phyloP scores from a whole-genome alignment of 768 basidiomycete genomes.

The Mycena sanguinolenta region DNA sequence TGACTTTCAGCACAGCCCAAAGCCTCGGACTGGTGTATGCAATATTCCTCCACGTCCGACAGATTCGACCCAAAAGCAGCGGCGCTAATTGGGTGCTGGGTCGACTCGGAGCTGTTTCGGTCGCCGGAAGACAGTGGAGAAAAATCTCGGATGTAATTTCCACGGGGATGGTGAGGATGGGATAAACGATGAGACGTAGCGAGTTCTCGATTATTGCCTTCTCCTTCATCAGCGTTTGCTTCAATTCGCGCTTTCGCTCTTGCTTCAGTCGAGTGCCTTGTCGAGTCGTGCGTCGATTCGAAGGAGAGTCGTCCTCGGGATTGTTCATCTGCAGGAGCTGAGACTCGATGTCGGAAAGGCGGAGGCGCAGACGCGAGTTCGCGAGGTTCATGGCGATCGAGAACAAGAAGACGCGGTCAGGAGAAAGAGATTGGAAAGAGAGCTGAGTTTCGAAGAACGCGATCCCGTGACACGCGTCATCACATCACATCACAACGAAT shows the following conservation, averaged over 20 bases:
- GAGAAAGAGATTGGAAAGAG: too few species aligned
- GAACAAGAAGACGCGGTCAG: too few species aligned
- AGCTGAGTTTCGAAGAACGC: neutral
- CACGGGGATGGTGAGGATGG: conserved; percentile 7
- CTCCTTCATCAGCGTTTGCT: conserved; percentile 3
- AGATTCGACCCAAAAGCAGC: conserved; percentile 9
- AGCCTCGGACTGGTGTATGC: neutral
- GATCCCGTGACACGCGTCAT: neutral
- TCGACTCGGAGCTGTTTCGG: neutral
- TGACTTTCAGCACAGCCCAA: neutral
- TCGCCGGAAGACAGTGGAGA: conserved; percentile 5
- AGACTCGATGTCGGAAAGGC: neutral
- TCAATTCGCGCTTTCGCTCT: conserved; percentile 12
- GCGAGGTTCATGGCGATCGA: conserved; percentile 1
- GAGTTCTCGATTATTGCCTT: neutral
- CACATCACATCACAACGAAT: neutral
- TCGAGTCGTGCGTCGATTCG: neutral
- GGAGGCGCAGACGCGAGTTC: neutral
- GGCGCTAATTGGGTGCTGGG: neutral
- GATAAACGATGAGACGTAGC: conserved; percentile 1
- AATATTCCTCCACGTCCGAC: conserved; percentile 7
- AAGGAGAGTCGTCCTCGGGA: too few species aligned
- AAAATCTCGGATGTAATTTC: conserved; percentile 18
- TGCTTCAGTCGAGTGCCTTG: neutral
- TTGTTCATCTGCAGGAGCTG: neutral